Evolutionary conservation across 768 basidiomycete genomes (phyloP), one percentile per base, ranked within the genome.

Genomic region (Leccinellum albellum): DNA sequence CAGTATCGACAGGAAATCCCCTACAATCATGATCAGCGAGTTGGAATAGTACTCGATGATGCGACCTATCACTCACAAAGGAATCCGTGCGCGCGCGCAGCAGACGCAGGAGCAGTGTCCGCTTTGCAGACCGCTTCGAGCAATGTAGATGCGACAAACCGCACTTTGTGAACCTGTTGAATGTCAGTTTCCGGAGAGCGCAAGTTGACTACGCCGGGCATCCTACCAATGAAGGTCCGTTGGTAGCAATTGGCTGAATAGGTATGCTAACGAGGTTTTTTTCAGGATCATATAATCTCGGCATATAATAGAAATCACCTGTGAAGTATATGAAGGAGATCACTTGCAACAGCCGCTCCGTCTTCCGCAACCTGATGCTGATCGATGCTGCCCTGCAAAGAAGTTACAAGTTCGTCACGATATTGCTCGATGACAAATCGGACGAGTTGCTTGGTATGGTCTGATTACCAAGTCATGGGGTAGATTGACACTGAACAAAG

Each of bases 381-480:
- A 64, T 89, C 82, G 33, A 86, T 72, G 58, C 68, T 79, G 20
- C 84, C 87, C 65, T 85, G 87, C 60, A 89, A 78, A 20, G 82
- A 84, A 60, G 79, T 76, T 50, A 91, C 70, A 24, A 96, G 81
- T 71, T 96, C 91, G 59, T 95, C 89, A 6, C 91, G 87, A 69
- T 95, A 95, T 72, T 94, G 93, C 63, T 94, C 89, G 52, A 91
- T 89, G 60, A 95, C 91, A 64, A 92, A 94, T 55, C 94, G 89
- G 56, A 91, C 91, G 50, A 94, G 82, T 92, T 95, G 93, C 91
- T 95, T 62, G 7, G n/a, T 13, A 49, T 3, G n/a, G 14, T 31
- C 23, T 21, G 20, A 17, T 58, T 17, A 60, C 42, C 2, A 26
- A 49, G 17, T 29, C n/a, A 28, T 12, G 21, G 2, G 35, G 7